These are phyloP conservation scores for Gastrolobium villosum DNA, from an alignment of 306 rosid genomes.

Conservation along the genomic window DNA sequence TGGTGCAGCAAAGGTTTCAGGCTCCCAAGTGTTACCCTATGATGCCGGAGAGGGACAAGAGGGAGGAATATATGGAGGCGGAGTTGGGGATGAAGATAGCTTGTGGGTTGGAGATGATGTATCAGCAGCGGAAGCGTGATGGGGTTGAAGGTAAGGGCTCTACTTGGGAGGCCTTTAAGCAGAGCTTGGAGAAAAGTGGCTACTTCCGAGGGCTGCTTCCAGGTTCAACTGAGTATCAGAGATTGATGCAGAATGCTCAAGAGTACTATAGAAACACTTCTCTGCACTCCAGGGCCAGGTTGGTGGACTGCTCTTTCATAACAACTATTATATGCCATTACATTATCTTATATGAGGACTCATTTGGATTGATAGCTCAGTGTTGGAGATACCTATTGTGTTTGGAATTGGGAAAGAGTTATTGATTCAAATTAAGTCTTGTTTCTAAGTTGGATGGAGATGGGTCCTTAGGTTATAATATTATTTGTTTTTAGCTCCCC, in stretches of 20 bases:
- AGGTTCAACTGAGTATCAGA: conserved; percentile 79
- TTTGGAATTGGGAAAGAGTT: conserved; percentile 3
- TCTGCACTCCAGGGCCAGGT: conserved; percentile 72
- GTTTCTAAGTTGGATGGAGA: not conserved
- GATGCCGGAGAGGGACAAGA: conserved; percentile 59
- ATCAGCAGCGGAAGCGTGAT: conserved; percentile 79
- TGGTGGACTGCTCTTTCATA: not conserved
- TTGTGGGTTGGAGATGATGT: conserved; percentile 95
- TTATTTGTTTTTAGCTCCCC: not conserved
- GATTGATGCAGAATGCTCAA: conserved; percentile 82
- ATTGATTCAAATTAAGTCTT: not conserved
- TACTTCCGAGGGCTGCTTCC: conserved; percentile 82
- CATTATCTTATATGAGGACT: not conserved
- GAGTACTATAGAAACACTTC: conserved; percentile 73
- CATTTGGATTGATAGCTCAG: not conserved
- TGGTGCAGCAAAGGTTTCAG: conserved; percentile 83
- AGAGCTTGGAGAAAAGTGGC: conserved; percentile 80
- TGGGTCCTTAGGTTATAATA: not conserved
- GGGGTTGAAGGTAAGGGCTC: conserved; percentile 79
- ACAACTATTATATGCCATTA: not conserved
- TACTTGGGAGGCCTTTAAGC: conserved; percentile 77
- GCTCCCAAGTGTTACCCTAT: conserved; percentile 85
- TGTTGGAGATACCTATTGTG: not conserved
- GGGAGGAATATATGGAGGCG: conserved; percentile 59
- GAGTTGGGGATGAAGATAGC: conserved; percentile 95